Evolutionary conservation across 106 monocot genomes (phyloP).

Genomic region (Agapanthus africanus): DNA sequence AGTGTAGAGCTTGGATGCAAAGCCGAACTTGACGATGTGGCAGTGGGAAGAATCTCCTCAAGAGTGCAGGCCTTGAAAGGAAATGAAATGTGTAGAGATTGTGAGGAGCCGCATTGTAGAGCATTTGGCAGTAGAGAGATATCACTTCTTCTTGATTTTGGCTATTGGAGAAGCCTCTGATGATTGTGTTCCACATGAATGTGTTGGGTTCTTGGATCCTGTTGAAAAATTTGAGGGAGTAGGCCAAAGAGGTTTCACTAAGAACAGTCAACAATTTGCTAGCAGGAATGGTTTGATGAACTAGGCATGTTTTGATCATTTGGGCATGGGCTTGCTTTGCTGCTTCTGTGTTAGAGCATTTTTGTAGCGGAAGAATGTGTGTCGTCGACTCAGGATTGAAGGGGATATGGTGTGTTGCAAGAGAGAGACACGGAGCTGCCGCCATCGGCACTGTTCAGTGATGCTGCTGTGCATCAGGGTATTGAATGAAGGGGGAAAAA

Average conservation of each 20-base stretch:
- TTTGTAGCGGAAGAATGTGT: not conserved
- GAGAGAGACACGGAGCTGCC: not conserved
- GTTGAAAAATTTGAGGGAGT: conserved; percentile 39
- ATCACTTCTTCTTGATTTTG: conserved; percentile 8
- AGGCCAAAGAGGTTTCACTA: conserved; percentile 10
- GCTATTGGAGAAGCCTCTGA: conserved; percentile 34
- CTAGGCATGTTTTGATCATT: too few species aligned
- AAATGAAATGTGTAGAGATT: conserved; percentile 48
- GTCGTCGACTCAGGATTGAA: too few species aligned
- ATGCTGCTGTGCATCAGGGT: too few species aligned
- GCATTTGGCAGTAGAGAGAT: conserved; percentile 28
- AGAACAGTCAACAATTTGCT: conserved; percentile 29
- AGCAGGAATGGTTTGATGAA: conserved; percentile 3
- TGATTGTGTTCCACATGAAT: conserved; percentile 46
- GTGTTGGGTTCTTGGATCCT: conserved; percentile 30
- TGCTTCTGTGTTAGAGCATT: too few species aligned
- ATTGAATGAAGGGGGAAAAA: too few species aligned
- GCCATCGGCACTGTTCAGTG: not conserved
- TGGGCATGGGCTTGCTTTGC: too few species aligned
- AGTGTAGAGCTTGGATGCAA: conserved; percentile 31
- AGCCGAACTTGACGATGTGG: conserved; percentile 36
- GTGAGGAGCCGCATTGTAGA: conserved; percentile 17
- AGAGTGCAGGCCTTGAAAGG: conserved; percentile 51
- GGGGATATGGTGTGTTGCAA: too few species aligned
- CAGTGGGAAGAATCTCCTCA: conserved; percentile 29